Conservation (phyloP, 805 yeast species). For the Clavispora santaluciae region DNA sequence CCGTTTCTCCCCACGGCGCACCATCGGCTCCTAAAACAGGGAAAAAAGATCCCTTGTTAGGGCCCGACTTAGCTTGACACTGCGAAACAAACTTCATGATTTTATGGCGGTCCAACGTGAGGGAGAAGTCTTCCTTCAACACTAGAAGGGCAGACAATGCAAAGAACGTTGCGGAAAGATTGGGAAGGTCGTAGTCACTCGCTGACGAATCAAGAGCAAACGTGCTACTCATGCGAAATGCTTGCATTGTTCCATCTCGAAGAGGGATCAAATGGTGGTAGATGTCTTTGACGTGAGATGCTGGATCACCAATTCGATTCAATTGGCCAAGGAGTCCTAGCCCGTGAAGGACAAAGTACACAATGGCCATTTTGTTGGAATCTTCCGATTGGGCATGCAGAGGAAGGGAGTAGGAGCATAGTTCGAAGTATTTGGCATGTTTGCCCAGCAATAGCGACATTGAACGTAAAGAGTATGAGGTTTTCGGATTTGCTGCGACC, state of each 20-base stretch:
- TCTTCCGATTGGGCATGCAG: constrained; percentile 56
- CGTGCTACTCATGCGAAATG: constrained; percentile 57
- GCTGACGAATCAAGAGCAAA: constrained; percentile 28
- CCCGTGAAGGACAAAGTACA: constrained; percentile 66
- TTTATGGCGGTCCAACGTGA: constrained; percentile 34
- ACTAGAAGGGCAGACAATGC: constrained; percentile 55
- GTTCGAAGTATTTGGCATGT: constrained; percentile 42
- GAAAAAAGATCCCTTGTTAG: constrained; percentile 28
- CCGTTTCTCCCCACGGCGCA: constrained; percentile 56
- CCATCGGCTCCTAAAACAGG: constrained; percentile 25
- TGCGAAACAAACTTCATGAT: constrained; percentile 50
- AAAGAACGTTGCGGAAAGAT: constrained; percentile 71
- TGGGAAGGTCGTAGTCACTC: constrained; percentile 51
- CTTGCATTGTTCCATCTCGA: constrained; percentile 26
- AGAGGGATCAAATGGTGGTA: constrained; percentile 40
- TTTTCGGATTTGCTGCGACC: too few species aligned
- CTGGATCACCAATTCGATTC: constrained; percentile 18
- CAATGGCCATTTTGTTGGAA: constrained; percentile 62
- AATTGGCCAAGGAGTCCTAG: constrained; percentile 43
- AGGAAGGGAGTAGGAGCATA: constrained; percentile 54
- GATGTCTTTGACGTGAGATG: constrained; percentile 36
- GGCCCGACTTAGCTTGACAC: constrained; percentile 49
- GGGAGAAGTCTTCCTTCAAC: constrained; percentile 41
- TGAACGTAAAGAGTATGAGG: background rate
- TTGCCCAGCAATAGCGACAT: constrained; percentile 20